A percentile compares a stretch with the other conserved stretches of the same genome.
These are phyloP conservation scores for Globisporangium spiculum DNA, from an alignment of 352 stramenopile species.

Conservation along the genomic window DNA sequence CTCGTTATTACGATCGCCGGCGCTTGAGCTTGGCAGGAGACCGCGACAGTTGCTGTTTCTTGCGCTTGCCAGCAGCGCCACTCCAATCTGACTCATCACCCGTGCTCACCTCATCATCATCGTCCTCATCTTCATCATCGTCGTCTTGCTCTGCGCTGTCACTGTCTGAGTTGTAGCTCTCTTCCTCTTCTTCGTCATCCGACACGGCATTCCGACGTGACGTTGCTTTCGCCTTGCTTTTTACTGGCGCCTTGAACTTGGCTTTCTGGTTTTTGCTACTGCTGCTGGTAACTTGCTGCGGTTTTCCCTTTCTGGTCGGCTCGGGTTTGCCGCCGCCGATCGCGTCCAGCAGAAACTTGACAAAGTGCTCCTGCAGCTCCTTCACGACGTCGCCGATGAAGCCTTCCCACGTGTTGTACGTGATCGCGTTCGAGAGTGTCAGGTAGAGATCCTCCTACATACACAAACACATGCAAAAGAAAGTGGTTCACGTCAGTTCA, in stretches of 20 bases:
- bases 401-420: slow-evolving; percentile 70
- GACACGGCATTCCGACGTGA: slow-evolving; percentile 21
- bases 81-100: slow-evolving; percentile 45
- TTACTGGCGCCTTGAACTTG: slow-evolving; percentile 21
- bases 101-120: slow-evolving; percentile 25
- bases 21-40: slow-evolving; percentile 24
- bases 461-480: slow-evolving; percentile 4
- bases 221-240: slow-evolving; percentile 1
- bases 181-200: slow-evolving; percentile 50
- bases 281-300: slow-evolving; percentile 5
- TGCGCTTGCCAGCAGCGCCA: slow-evolving; percentile 27
- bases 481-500: slow-evolving; percentile 11
- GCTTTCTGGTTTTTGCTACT: slow-evolving; percentile 21
- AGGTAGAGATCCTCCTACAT: slow-evolving; percentile 64
- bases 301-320: neutral
- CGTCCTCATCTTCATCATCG: slow-evolving; percentile 25
- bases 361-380: slow-evolving; percentile 66
- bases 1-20: slow-evolving; percentile 18
- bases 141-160: slow-evolving; percentile 53
- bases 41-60: slow-evolving; percentile 17
- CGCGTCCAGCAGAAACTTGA: slow-evolving; percentile 73
- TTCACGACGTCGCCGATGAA: slow-evolving; percentile 56
- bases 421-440: slow-evolving; percentile 78
- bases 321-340: slow-evolving; percentile 32
- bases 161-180: slow-evolving; percentile 40